Percentiles rank a stretch among this genome's conserved stretches.
Evolutionary conservation across 495 filamentous ascomycete genomes (phyloP).

Genomic region (Daldinia childiae): DNA sequence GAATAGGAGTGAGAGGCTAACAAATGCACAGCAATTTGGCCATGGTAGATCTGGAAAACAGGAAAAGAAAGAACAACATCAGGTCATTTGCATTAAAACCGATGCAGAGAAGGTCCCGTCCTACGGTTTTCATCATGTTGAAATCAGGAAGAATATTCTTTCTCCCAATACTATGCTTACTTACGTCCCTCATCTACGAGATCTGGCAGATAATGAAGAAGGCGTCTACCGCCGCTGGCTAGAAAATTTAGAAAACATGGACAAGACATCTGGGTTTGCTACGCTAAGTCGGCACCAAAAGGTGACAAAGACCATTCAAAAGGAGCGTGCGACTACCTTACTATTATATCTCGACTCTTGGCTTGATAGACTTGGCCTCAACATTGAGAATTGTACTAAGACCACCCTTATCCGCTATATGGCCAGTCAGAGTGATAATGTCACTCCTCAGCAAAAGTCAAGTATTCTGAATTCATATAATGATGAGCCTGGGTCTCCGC

Average conservation of each 20-base stretch:
- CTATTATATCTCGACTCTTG: slow-evolving; percentile 57
- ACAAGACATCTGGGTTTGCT: slow-evolving; percentile 59
- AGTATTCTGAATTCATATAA: slow-evolving; percentile 52
- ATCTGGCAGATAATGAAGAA: slow-evolving; percentile 57
- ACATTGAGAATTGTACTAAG: slow-evolving; percentile 54
- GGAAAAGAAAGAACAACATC: slow-evolving; percentile 47
- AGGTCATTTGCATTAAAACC: slow-evolving; percentile 53
- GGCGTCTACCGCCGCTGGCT: slow-evolving; percentile 57
- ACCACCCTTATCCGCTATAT: slow-evolving; percentile 56
- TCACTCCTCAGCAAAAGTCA: slow-evolving; percentile 57
- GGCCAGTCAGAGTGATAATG: slow-evolving; percentile 53
- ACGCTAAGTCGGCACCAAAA: slow-evolving; percentile 54
- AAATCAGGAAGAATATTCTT: slow-evolving; percentile 60
- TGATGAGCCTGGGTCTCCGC: slow-evolving; percentile 49
- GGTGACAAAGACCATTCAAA: slow-evolving; percentile 49
- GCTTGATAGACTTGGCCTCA: slow-evolving; percentile 49
- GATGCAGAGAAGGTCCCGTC: slow-evolving; percentile 52
- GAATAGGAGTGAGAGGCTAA: slow-evolving; percentile 10
- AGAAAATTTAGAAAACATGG: slow-evolving; percentile 58
- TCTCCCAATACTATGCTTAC: slow-evolving; percentile 59
- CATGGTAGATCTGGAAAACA: slow-evolving; percentile 50
- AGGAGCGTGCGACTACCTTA: slow-evolving; percentile 55
- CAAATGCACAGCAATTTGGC: slow-evolving; percentile 40
- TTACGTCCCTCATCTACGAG: slow-evolving; percentile 59
- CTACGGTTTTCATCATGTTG: slow-evolving; percentile 60